These are phyloP conservation scores for Lipomyces chichibuensis DNA, from an alignment of 805 yeast genomes.

Conservation along the genomic window DNA sequence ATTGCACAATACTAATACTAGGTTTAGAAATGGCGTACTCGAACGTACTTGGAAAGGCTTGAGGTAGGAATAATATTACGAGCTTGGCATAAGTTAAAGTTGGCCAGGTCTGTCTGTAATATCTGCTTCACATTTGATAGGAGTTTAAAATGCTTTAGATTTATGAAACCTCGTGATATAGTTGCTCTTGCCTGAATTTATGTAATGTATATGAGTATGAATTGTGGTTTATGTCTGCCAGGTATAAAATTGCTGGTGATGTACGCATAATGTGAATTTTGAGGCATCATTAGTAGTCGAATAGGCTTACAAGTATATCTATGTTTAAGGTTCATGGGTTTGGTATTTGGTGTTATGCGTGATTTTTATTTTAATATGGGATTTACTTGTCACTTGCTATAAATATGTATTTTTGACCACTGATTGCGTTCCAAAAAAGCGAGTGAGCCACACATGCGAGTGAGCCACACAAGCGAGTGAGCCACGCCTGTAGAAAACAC, in stretches of 20 bases:
- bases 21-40: conserved; percentile 49
- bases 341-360: background rate
- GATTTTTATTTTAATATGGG: background rate
- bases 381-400: background rate
- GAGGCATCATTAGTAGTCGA: background rate
- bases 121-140: background rate
- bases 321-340: background rate
- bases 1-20: background rate
- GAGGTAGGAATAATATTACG: background rate
- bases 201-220: background rate
- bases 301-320: background rate
- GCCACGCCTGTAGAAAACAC: background rate
- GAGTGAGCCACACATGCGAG: no score
- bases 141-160: background rate
- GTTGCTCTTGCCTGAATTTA: background rate
- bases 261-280: background rate
- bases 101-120: background rate
- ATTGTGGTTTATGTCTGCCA: background rate
- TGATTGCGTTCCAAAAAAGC: no score
- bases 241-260: background rate
- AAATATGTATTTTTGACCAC: background rate
- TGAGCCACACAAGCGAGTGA: no score
- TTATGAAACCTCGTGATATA: background rate
- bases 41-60: conserved; percentile 48
- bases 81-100: background rate